Percentiles rank a stretch among this genome's conserved stretches.
These are phyloP conservation scores for Ustilago bromivora DNA, from an alignment of 1,284 basidiomycete genomes.

Conservation along the genomic window DNA sequence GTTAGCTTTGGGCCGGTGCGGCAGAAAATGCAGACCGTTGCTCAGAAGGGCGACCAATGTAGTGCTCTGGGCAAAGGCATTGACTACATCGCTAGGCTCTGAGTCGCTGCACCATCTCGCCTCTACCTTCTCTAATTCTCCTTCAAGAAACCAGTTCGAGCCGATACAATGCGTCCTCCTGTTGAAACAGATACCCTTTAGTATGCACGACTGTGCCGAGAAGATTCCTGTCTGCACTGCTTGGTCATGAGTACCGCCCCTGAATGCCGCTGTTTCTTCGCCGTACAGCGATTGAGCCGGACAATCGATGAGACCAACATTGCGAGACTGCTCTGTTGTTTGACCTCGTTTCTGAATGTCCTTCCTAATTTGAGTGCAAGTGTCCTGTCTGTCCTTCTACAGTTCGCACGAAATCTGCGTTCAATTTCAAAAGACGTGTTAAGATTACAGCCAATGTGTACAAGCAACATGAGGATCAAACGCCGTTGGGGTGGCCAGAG, in stretches of 20 bases:
- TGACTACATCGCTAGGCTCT: slow-evolving; percentile 42
- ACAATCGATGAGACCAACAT: too few species aligned
- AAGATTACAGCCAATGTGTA: slow-evolving; percentile 14
- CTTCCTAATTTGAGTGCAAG: too few species aligned
- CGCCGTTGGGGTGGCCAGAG: slow-evolving; percentile 62
- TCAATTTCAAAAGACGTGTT: slow-evolving; percentile 1
- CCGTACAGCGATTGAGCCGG: too few species aligned
- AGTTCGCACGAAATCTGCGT: neutral
- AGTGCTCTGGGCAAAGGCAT: slow-evolving; percentile 34
- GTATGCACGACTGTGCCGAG: neutral
- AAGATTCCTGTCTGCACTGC: neutral
- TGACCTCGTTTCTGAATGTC: too few species aligned
- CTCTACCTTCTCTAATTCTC: neutral
- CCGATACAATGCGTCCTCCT: slow-evolving; percentile 1
- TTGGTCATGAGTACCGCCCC: too few species aligned
- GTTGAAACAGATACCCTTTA: neutral
- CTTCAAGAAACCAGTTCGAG: neutral
- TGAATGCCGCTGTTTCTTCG: too few species aligned
- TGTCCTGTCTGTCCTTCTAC: neutral
- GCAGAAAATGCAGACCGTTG: slow-evolving; percentile 39
- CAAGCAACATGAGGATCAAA: slow-evolving; percentile 2
- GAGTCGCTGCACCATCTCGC: neutral
- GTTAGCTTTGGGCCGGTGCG: slow-evolving; percentile 43
- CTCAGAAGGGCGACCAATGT: slow-evolving; percentile 47
- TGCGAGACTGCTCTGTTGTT: too few species aligned